phyloP scores from a whole-genome alignment of 2,329 filamentous ascomycete genomes.

The Volutella citrinella region DNA sequence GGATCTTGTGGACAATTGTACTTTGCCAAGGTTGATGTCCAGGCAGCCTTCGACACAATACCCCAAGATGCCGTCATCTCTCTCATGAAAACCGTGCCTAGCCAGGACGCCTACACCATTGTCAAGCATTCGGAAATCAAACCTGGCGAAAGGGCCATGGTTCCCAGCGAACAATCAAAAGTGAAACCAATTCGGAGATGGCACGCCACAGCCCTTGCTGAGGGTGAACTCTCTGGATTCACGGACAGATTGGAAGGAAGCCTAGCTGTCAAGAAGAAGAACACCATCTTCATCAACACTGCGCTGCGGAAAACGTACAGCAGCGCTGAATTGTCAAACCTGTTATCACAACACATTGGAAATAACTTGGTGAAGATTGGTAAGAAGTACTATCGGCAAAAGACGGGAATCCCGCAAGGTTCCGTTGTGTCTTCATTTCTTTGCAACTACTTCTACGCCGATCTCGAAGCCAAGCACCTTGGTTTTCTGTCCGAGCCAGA shows the following conservation, averaged over 20 bases:
- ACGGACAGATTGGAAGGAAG: constrained; percentile 40
- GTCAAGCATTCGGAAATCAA: constrained; percentile 72
- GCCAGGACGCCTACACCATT: constrained; percentile 64
- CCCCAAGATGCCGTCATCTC: constrained; percentile 72
- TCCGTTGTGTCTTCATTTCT: constrained; percentile 82
- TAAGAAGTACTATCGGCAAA: constrained; percentile 85
- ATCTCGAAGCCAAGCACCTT: constrained; percentile 71
- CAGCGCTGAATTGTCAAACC: constrained; percentile 59
- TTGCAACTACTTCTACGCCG: constrained; percentile 95
- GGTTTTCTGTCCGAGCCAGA: constrained; percentile 57
- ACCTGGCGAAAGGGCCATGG: constrained; percentile 34
- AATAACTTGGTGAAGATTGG: constrained; percentile 85
- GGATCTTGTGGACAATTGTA: constrained; percentile 53
- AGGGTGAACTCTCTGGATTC: constrained; percentile 42
- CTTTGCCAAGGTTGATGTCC: constrained; percentile 90
- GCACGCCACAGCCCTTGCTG: constrained; percentile 47
- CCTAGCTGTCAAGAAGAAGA: constrained; percentile 46
- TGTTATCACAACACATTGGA: constrained; percentile 77
- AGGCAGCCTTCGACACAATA: constrained; percentile 92
- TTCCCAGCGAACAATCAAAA: constrained; percentile 16
- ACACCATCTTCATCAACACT: constrained; percentile 76
- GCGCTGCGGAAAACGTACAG: constrained; percentile 56
- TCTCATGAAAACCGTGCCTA: constrained; percentile 59
- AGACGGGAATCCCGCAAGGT: constrained; percentile 86
- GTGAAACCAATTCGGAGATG: constrained; percentile 47